Base-by-base conservation (phyloP, 2,329 filamentous ascomycete genomes). In the Penicillium janthinellum region DNA sequence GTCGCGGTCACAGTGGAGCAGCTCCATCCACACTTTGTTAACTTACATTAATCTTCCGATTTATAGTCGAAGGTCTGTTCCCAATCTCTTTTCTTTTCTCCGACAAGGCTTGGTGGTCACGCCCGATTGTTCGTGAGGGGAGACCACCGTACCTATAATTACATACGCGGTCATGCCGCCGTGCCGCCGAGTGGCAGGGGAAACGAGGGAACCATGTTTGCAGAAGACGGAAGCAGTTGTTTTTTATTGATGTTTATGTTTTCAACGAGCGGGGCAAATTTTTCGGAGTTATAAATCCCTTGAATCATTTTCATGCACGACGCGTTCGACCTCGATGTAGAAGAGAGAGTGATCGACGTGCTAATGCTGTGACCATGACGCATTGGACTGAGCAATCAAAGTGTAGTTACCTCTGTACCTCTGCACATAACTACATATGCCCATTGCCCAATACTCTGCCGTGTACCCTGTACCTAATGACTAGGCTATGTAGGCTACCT, bases 191-290 rank as follows among this genome's bases (percentile, higher is more conserved):
- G 59, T 58, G 56, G 48, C 48, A 58, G 47, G 53, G 53, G 17
- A 20, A 34, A 50, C 50, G 56, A 54, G 57, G 49, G 51, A 56
- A 52, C 58, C 60, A 62, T 57, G 57, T 62, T 62, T 57, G 57
- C 57, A 58, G 51, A 47, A 15, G 25, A 59, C 54, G 57, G 45
- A 57, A 56, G 42, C 54, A 47, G 57, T 37, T 45, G 51, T 59
- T 51, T 39, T 28, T 17, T 56, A 14, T 25, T 55, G 12, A 17
- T 52, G 31, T 49, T 49, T 49, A 12, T 28, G 45, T 15, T 31
- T 45, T 7, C n/a, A 14, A 45, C 28, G 6, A 11, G 42, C 42
- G 12, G 12, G 42, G 20, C 14, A 12, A 15, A 47, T 47, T 35
- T 35, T 49, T 49, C 45, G 45, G 45, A 49, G n/a, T 35, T 20